Conservation (phyloP, 441 rosid genomes). For the Gossypium schwendimanii region DNA sequence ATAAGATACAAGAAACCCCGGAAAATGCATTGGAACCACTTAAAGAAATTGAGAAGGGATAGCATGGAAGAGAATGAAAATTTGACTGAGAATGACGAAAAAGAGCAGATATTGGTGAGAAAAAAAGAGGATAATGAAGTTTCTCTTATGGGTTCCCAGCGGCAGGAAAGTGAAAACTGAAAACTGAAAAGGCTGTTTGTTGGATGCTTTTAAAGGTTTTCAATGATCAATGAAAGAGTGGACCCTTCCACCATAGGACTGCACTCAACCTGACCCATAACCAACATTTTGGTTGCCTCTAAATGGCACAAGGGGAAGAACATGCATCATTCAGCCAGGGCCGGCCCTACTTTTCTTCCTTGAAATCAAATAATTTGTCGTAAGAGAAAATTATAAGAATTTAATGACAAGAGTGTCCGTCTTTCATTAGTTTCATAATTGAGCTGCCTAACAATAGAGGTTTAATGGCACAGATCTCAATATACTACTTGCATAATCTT, state of each 20-base stretch:
- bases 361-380: background rate
- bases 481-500: background rate
- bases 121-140: conserved; percentile 6
- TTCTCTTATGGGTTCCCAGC: conserved; percentile 5
- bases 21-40: background rate
- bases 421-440: background rate
- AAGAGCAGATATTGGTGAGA: background rate
- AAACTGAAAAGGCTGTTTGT: conserved; percentile 19
- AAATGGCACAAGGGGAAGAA: conserved; percentile 10
- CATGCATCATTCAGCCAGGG: background rate
- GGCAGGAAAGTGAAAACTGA: conserved; percentile 4
- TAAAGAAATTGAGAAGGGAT: background rate
- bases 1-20: background rate
- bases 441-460: background rate
- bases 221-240: conserved; percentile 23
- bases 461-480: background rate
- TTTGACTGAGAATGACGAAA: background rate
- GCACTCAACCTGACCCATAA: conserved; percentile 6
- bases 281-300: conserved; percentile 14
- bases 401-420: background rate
- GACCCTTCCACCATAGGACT: conserved; percentile 17
- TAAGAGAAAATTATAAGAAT: background rate
- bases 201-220: conserved; percentile 29
- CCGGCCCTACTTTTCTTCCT: background rate
- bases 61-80: background rate